Evolutionary conservation across 148 eudicot genomes (phyloP), one percentile per base, ranked within the genome.

Genomic region (Fagopyrum tataricum): DNA sequence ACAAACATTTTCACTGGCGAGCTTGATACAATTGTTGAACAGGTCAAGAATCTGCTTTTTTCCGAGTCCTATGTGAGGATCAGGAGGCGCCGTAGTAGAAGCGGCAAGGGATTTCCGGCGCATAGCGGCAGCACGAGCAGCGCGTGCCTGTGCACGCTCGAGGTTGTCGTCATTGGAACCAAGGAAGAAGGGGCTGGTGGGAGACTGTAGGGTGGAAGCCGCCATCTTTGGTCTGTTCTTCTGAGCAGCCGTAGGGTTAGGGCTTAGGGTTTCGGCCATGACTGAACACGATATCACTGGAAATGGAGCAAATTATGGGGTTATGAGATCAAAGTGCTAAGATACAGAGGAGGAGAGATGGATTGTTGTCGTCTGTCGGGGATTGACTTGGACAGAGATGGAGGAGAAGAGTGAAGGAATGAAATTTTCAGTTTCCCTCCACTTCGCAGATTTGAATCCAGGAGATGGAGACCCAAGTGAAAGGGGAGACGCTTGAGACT

Each of bases 131-230:
- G 93, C 93, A 31, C 96, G 93, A 53, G 97, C 97, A 3, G 93
- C 96, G 44, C 99, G 93, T 75, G 97, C 97, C 77, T 91, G 96
- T 41, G 93, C 99, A 49, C 99, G 92, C 78, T 95, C 99, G 44
- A 88, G 92, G 14, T 87, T 76, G 83, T 95, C 99, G 64, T 95
- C 89, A 75, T 95, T 95, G 68, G 98, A 89, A 44, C 90, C 95
- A 11, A 93, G 46, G 73, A 87, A 75, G 79, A 91, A 88, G 8
- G 96, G 90, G 69, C 90, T 89, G 0, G 82, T 79, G 4, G 98
- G 97, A 9, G 97, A 90, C 52, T 84, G 85, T 73, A 88, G 83
- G 24, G 81, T 74, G 10, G 85, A 71, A 31, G 89, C 61, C 23
- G 77, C 56, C 44, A 40, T 18, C 51, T 69, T 73, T 17, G 76